Conservation (phyloP, 2,329 filamentous ascomycete species). For the Ascochyta viciae-villosae region DNA sequence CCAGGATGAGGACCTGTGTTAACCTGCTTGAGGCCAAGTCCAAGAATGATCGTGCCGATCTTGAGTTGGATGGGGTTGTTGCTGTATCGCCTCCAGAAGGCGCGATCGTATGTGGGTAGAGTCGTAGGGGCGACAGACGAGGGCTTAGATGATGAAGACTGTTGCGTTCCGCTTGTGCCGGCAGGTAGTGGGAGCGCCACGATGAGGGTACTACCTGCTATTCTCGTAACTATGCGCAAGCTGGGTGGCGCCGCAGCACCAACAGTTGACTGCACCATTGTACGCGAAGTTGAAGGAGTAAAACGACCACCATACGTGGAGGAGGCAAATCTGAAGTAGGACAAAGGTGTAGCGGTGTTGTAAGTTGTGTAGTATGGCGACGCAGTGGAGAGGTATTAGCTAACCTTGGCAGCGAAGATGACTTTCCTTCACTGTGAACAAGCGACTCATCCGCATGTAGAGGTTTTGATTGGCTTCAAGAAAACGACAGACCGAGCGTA, state of each 20-base stretch:
- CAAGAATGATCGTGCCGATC: conserved; percentile 1
- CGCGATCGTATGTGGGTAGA: conserved; percentile 3
- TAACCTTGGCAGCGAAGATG: background rate
- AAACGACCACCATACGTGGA: background rate
- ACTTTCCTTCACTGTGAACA: conserved; percentile 2
- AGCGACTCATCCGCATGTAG: background rate
- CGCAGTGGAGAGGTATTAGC: background rate
- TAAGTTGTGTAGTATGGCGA: background rate
- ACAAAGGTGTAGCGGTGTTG: background rate
- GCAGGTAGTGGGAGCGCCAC: conserved; percentile 4
- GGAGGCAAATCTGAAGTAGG: background rate
- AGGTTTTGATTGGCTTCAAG: background rate
- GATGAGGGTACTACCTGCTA: background rate
- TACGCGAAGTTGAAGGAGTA: background rate
- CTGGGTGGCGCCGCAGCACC: background rate
- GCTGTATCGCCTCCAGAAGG: background rate
- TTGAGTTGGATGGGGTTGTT: background rate
- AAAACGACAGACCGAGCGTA: background rate
- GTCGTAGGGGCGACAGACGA: background rate
- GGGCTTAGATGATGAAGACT: background rate
- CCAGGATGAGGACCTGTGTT: conserved; percentile 2
- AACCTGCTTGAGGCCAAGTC: conserved; percentile 8
- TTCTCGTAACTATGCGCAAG: background rate
- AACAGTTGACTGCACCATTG: background rate
- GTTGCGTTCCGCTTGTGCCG: background rate